Base-by-base conservation (phyloP, 305 asterid genomes). In the Fraxinus albicans region DNA sequence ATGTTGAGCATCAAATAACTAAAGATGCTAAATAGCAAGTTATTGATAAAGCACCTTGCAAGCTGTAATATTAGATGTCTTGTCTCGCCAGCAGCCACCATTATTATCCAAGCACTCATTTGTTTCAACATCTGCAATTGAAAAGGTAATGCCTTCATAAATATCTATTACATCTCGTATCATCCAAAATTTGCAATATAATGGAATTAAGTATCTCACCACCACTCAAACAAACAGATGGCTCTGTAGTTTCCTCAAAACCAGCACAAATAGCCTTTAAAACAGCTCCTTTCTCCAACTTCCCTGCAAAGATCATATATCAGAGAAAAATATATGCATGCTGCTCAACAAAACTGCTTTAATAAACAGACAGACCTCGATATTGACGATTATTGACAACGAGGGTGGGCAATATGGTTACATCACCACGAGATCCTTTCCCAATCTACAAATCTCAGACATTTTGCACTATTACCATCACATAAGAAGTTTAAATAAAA, bases 41-140 rank as follows among this genome's bases (percentile, higher is more conserved):
- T 81, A 78, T 29, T 70, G 9, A 80, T 50, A 80, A 79, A 83
- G 84, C 67, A 96, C 99, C 98, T 91, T 94, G 98, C 99, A 96
- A 69, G 99, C 99, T 1, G 98, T 94, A 86, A 94, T 80, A 86
- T 93, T 94, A 36, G 97, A 87, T 31, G 86, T 53, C 83, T 84
- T 91, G 85, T 96, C 98, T 82, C 85, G 85, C 99, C 99, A 96
- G 90, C 99, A 96, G 81, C 99, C 99, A 76, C 98, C 98, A 82
- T 96, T 93, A 84, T 93, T 92, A 67, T 94, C 94, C 87, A 93
- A 88, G 83, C 99, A 96, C 90, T 96, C 99, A 44, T 96, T 96
- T 79, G 98, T 96, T 89, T 96, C 97, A 3, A 96, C 96, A 79
- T 91, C 99, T 96, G 91, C 70, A 76, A 79, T 82, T 77, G 77